A percentile compares a stretch with the other conserved stretches of the same genome.
Evolutionary conservation across 352 stramenopile species (phyloP).

Genomic region (Phytophthora citricola): DNA sequence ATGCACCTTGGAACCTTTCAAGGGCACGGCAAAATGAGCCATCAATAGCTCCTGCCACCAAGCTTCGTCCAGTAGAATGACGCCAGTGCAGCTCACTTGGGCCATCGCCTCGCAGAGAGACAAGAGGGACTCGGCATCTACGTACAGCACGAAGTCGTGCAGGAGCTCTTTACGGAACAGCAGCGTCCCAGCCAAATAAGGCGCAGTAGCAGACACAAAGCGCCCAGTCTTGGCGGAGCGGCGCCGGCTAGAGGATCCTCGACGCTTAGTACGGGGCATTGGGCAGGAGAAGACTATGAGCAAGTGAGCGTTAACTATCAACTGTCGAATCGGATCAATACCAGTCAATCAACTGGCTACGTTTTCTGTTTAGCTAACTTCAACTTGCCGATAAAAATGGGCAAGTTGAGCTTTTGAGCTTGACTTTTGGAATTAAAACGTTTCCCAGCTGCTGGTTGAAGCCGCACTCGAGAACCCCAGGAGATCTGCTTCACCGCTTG

Average conservation of each 20-base stretch:
- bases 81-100: background rate
- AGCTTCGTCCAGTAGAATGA: constrained; percentile 10
- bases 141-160: constrained; percentile 23
- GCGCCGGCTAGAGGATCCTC: constrained; percentile 3
- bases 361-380: background rate
- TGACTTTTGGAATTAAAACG: constrained; percentile 42
- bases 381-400: constrained; percentile 3
- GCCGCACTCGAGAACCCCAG: constrained; percentile 44
- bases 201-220: constrained; percentile 5
- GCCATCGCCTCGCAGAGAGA: constrained; percentile 24
- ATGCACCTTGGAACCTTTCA: constrained; percentile 11
- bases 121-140: constrained; percentile 18
- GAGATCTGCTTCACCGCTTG: constrained; percentile 36
- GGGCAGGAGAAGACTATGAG: too few species aligned
- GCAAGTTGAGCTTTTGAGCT: too few species aligned
- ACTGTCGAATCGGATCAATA: constrained; percentile 1
- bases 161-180: constrained; percentile 34
- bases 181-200: constrained; percentile 14
- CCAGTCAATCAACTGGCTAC: constrained; percentile 12
- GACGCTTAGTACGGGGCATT: constrained; percentile 17
- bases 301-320: too few species aligned
- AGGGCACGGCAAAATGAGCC: constrained; percentile 21
- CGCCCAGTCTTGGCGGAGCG: constrained; percentile 26
- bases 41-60: constrained; percentile 35
- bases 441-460: constrained; percentile 59